Conservation (phyloP, 2,329 filamentous ascomycete species). For the Epichloe typhina region DNA sequence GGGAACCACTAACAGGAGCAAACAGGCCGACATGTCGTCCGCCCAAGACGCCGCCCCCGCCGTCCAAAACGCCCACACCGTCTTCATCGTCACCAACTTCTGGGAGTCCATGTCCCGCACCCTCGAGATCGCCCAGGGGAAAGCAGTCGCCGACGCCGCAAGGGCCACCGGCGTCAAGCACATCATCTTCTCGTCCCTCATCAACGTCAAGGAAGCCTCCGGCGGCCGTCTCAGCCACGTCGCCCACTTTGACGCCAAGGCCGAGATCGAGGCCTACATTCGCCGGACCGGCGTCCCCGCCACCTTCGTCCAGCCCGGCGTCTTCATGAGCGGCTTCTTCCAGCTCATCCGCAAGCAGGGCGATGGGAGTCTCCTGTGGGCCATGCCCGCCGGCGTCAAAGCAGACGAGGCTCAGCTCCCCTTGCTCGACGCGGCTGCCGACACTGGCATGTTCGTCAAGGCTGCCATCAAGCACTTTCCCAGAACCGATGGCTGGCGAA, state of each 20-base stretch:
- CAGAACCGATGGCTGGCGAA: conserved; percentile 21
- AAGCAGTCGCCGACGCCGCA: conserved; percentile 30
- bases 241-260: conserved; percentile 43
- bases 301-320: conserved; percentile 38
- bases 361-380: conserved; percentile 16
- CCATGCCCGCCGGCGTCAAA: conserved; percentile 14
- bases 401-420: conserved; percentile 22
- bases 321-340: conserved; percentile 40
- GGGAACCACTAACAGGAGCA: too few relatives aligned
- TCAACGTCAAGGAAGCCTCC: conserved; percentile 23
- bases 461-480: conserved; percentile 20
- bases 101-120: conserved; percentile 22
- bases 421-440: conserved; percentile 22
- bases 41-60: conserved; percentile 21
- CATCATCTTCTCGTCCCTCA: conserved; percentile 32
- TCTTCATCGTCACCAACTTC: conserved; percentile 29
- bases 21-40: conserved; percentile 25
- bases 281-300: conserved; percentile 31
- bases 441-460: conserved; percentile 27
- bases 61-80: conserved; percentile 28
- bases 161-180: conserved; percentile 30
- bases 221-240: conserved; percentile 25
- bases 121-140: conserved; percentile 28
- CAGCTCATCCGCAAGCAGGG: conserved; percentile 16
- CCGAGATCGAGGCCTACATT: conserved; percentile 43